Conservation (phyloP, 805 yeast species). For the Monosporozyma yasuniensis region DNA sequence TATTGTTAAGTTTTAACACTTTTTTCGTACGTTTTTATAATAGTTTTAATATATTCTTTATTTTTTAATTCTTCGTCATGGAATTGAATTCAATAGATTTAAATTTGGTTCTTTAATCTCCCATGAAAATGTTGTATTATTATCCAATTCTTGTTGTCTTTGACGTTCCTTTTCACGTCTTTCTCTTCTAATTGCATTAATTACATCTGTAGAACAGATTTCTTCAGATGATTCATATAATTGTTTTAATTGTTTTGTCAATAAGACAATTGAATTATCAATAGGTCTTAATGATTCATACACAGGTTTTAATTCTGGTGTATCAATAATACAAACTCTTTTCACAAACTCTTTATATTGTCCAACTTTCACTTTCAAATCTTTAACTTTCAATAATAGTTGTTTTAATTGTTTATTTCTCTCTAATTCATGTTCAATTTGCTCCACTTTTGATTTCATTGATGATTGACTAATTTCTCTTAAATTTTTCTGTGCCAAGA, state of each 20-base stretch:
- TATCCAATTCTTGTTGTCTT: neutral
- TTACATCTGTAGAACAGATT: conserved; percentile 18
- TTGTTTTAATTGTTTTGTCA: conserved; percentile 19
- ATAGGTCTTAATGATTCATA: conserved; percentile 21
- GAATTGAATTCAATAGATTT: neutral
- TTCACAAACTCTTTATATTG: conserved; percentile 13
- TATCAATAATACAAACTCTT: neutral
- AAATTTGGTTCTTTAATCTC: conserved; percentile 5
- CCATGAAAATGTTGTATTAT: neutral
- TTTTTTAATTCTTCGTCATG: neutral
- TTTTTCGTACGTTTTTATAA: neutral
- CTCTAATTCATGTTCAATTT: conserved; percentile 16
- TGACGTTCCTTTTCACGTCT: neutral
- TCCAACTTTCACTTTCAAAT: conserved; percentile 17
- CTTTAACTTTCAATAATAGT: conserved; percentile 12
- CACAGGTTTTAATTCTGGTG: conserved; percentile 9
- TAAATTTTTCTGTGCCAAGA: conserved; percentile 10
- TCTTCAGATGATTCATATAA: conserved; percentile 22
- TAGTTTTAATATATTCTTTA: neutral
- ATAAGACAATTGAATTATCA: conserved; percentile 22
- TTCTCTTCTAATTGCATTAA: conserved; percentile 4
- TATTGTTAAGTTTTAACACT: neutral
- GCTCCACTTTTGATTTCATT: conserved; percentile 15
- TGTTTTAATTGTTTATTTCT: conserved; percentile 13
- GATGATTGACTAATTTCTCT: conserved; percentile 7